Evolutionary conservation across 495 filamentous ascomycete genomes (phyloP).

Genomic region (Penicillium subrubescens): DNA sequence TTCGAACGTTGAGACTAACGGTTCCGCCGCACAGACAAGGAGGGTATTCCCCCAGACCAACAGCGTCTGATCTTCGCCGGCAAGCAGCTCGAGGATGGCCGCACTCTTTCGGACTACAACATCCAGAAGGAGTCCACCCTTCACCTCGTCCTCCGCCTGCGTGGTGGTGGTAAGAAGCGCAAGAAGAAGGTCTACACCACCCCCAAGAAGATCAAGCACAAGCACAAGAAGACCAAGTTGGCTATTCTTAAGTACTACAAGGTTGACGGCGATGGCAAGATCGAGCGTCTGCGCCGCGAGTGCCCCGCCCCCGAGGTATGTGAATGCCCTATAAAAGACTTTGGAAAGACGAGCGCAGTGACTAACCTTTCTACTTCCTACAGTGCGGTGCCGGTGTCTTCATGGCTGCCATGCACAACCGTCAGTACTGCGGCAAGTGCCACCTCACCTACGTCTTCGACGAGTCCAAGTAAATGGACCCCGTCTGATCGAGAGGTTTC

Average conservation of each 20-base stretch:
- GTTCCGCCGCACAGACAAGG: constrained; percentile 72
- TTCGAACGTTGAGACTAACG: constrained; percentile 11
- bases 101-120: constrained; percentile 99
- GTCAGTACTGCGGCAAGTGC: constrained; percentile 99
- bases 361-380: constrained; percentile 22
- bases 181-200: constrained; percentile 99
- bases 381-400: constrained; percentile 99
- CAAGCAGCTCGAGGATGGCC: constrained; percentile 99
- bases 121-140: constrained; percentile 99
- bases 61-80: constrained; percentile 99
- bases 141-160: constrained; percentile 96
- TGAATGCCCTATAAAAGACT: constrained; percentile 13
- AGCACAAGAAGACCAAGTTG: constrained; percentile 99
- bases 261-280: constrained; percentile 99
- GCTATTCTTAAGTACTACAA: constrained; percentile 99
- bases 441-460: constrained; percentile 99
- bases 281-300: constrained; percentile 97
- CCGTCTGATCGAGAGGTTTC: constrained; percentile 24
- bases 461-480: constrained; percentile 63
- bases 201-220: constrained; percentile 99
- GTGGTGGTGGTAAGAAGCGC: constrained; percentile 96
- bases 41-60: constrained; percentile 99
- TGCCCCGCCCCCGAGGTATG: constrained; percentile 89
- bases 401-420: constrained; percentile 99
- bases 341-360: neutral